Evolutionary conservation across 2,329 filamentous ascomycete genomes (phyloP), one percentile per base, ranked within the genome.

Genomic region (Fusarium bactridioides): DNA sequence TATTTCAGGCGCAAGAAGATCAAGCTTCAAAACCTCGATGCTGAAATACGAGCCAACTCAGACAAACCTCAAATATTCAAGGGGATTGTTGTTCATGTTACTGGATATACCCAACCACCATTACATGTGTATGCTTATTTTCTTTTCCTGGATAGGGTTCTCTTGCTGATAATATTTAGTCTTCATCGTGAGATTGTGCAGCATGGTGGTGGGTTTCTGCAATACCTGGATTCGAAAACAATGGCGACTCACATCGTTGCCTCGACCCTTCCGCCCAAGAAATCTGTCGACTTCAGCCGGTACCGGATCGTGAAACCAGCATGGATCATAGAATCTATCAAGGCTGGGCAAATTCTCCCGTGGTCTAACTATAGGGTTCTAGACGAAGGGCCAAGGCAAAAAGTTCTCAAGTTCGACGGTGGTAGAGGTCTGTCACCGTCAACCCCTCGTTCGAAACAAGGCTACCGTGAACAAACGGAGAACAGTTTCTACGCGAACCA

Each of bases 1-100:
- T 99, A 98, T 81, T 97, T 98, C 80, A 89, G 95, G 55, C 91
- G 95, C 62, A 99, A 99, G 85, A 98, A 97, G 86, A 91, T 97
- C 81, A 99, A 99, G 80, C 87, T 99, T 7, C 96, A 98, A 81
- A 99, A 99, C 78, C 88, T 96, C 35, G 96, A 99, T 82, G 91
- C 91, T 13, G 90, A 97, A 60, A 85, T 97, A 48, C 91, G 95
- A 65, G 88, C 92, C 37, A 85, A 89, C 8, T 82, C 84, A 1
- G 90, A 92, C 73, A 94, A 93, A 72, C 94, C 94, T 15, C 90
- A 89, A 69, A 94, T 99, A 58, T 99, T 99, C 86, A 94, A 92
- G 74, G 94, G 94, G 2, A 88, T 98, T 13, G 94, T 97, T 18
- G 94, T 92, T 15, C 94, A 98, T 82, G 92, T 99, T 29, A 97